Evolutionary conservation across 352 stramenopile genomes (phyloP).

Genomic region (Globisporangium paddicum): DNA sequence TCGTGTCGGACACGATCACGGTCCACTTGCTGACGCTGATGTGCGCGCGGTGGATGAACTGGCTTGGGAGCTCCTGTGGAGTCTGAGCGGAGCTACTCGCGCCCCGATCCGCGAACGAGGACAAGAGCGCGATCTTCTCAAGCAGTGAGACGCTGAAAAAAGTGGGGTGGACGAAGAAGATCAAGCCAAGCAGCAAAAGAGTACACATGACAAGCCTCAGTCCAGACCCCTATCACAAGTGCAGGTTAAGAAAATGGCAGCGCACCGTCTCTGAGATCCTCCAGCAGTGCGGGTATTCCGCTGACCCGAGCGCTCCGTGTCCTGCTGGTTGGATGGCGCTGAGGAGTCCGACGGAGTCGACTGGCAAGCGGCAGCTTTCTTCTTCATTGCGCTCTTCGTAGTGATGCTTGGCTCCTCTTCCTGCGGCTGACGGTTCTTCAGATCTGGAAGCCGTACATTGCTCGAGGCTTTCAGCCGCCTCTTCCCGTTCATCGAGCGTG

Average conservation of each 20-base stretch:
- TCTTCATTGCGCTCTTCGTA: not conserved
- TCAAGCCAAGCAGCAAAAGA: not conserved
- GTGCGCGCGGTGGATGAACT: conserved; percentile 49
- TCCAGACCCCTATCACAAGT: not conserved
- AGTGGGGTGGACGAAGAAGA: not conserved
- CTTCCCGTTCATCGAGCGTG: not conserved
- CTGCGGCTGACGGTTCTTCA: conserved; percentile 4
- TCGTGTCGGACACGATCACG: conserved; percentile 58
- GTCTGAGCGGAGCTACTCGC: not conserved
- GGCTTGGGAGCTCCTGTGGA: conserved; percentile 45
- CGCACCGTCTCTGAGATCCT: not conserved
- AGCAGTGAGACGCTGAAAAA: not conserved
- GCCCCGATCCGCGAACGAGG: not conserved
- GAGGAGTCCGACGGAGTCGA: not conserved
- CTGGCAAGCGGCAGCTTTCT: not conserved
- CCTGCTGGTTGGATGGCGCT: conserved; percentile 28
- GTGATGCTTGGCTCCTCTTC: not conserved
- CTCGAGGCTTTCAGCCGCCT: conserved; percentile 12
- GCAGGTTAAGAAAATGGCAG: not conserved
- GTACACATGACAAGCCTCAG: not conserved
- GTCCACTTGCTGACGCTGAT: conserved; percentile 66
- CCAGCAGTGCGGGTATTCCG: not conserved
- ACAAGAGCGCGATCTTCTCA: conserved; percentile 13
- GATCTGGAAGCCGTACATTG: conserved; percentile 19
- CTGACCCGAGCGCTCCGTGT: conserved; percentile 5